Percentiles rank a stretch among this genome's conserved stretches.
These are phyloP conservation scores for Pseudocercospora fuligena DNA, from an alignment of 2,329 filamentous ascomycete species.

Conservation along the genomic window DNA sequence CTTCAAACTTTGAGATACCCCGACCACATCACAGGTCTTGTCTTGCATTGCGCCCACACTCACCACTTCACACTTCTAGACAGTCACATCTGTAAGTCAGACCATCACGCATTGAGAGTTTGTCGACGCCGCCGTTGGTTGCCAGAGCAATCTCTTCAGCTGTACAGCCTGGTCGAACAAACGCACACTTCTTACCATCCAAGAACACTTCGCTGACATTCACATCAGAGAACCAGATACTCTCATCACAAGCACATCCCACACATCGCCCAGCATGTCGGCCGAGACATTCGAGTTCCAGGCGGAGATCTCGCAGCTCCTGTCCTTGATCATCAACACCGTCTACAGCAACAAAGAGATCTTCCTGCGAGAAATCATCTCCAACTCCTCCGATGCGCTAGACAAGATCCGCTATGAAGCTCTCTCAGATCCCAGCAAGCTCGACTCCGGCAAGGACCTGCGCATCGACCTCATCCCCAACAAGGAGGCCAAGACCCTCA, in stretches of 20 bases:
- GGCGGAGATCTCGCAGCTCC: conserved; percentile 99
- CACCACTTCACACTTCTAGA: background rate
- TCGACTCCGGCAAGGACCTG: conserved; percentile 96
- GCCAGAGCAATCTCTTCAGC: conserved; percentile 25
- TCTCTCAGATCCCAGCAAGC: conserved; percentile 94
- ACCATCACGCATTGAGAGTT: background rate
- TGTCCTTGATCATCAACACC: conserved; percentile 99
- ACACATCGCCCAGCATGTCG: conserved; percentile 67
- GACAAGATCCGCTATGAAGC: conserved; percentile 99
- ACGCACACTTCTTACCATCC: conserved; percentile 3
- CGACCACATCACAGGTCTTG: conserved; percentile 24
- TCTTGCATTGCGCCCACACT: background rate
- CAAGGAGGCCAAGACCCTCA: conserved; percentile 96
- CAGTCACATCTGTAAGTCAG: conserved; percentile 16
- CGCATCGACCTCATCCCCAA: conserved; percentile 98
- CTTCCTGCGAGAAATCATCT: conserved; percentile 97
- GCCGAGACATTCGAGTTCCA: conserved; percentile 99
- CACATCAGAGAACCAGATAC: conserved; percentile 4
- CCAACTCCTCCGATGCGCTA: conserved; percentile 97
- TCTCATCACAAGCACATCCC: conserved; percentile 7
- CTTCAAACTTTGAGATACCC: background rate
- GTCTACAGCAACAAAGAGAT: conserved; percentile 99
- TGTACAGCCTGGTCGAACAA: background rate
- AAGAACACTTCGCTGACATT: conserved; percentile 7
- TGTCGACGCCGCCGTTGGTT: conserved; percentile 18